Evolutionary conservation across 1,284 basidiomycete genomes (phyloP).

Genomic region (Earliella scabrosa): DNA sequence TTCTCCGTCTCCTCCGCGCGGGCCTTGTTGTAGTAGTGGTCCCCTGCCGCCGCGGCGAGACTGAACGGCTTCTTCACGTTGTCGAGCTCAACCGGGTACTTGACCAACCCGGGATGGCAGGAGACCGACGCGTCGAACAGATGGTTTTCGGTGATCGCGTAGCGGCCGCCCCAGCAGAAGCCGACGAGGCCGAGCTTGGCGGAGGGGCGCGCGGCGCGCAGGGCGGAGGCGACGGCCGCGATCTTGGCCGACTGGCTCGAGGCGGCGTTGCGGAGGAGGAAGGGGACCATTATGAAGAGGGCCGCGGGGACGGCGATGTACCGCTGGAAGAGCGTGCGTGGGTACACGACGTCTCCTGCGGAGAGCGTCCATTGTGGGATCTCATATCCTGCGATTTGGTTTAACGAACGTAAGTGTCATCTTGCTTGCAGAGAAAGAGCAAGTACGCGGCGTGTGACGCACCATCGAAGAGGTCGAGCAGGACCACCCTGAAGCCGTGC

Average conservation of each 20-base stretch:
- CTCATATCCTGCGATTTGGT: constrained; percentile 26
- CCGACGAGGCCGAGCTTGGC: constrained; percentile 28
- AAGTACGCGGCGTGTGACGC: too few species aligned
- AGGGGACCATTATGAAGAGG: constrained; percentile 25
- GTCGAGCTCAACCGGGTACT: constrained; percentile 26
- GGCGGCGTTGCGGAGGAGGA: constrained; percentile 27
- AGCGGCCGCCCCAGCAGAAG: constrained; percentile 33
- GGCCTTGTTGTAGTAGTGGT: constrained; percentile 11
- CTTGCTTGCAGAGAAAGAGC: too few species aligned
- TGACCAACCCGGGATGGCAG: constrained; percentile 28
- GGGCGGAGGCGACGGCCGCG: constrained; percentile 12
- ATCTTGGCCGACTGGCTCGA: constrained; percentile 21
- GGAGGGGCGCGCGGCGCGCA: constrained; percentile 18
- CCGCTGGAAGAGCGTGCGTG: constrained; percentile 20
- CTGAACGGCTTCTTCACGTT: constrained; percentile 26
- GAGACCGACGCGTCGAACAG: constrained; percentile 30
- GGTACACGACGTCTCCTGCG: constrained; percentile 13
- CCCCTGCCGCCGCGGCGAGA: constrained; percentile 23
- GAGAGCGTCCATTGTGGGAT: constrained; percentile 26
- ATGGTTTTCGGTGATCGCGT: constrained; percentile 28
- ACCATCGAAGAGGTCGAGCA: constrained; percentile 30
- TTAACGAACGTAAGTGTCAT: too few species aligned
- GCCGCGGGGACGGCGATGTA: constrained; percentile 20
- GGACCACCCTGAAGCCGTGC: constrained; percentile 25
- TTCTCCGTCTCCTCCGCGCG: constrained; percentile 24